Evolutionary conservation across 73 alveolate genomes (phyloP), one percentile per base, ranked within the genome.

Genomic region (Paramecium octaurelia): DNA sequence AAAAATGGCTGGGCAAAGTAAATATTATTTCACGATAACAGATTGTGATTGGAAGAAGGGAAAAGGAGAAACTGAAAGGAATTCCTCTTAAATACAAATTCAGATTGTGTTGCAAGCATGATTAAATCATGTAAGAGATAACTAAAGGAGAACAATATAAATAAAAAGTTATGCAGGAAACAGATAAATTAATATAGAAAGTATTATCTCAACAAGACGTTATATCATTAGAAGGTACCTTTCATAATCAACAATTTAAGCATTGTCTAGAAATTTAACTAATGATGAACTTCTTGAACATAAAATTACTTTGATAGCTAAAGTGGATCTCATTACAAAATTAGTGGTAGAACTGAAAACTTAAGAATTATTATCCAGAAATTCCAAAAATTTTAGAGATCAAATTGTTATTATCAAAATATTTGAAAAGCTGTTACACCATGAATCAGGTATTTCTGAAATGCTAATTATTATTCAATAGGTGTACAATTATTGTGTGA

Each of bases 361-460:
- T 1, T 75, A 38, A 35, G 88, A 75, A 38, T 35, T 75, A 20
- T 23, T 42, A 29, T 75, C 88, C 1, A 75, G 88, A 42, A 31
- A 75, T 35, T 75, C 88, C 10, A 75, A 75, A 75, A 75, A 75
- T 75, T 75, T 75, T 42, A 75, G 88, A 14, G 88, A 75, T 21
- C 7, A 35, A 18, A 75, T 75, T 75, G 58, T 42, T 36, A 75
- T 75, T 12, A 29, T 75, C 38, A 75, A 75, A 36, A 75, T 75
- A 1, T 75, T 75, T 36, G 88, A 75, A 75, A 42, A 38, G 35
- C 69, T 75, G 16, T 35, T 35, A 35, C 68, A 64, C 31, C 84
- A 64, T 64, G 84, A 64, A 31, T 4, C 84, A 64, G 84, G 84
- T 64, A 27, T 2, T 11, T 50, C 12, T 27, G 8, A 23, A 2